Percentiles rank a stretch among this genome's conserved stretches.
Evolutionary conservation across 2,329 filamentous ascomycete genomes (phyloP).

Genomic region (Phyllosticta citriasiana): DNA sequence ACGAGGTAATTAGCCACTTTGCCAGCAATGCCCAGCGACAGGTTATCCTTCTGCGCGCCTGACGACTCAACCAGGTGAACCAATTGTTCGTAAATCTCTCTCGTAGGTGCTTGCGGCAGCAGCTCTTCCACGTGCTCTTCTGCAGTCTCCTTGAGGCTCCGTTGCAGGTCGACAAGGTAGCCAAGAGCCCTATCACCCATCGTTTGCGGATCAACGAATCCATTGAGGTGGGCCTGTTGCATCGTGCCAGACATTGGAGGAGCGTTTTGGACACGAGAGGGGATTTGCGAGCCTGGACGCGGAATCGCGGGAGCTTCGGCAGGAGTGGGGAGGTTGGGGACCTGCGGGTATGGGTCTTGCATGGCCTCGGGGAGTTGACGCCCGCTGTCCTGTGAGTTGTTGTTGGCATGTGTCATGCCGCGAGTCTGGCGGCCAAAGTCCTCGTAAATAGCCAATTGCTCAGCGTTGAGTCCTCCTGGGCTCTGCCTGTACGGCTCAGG

Average conservation of each 20-base stretch:
- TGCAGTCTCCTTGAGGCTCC: slow-evolving; percentile 44
- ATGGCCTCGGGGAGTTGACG: slow-evolving; percentile 54
- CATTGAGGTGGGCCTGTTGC: slow-evolving; percentile 46
- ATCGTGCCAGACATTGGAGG: slow-evolving; percentile 21
- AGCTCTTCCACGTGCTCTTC: slow-evolving; percentile 51
- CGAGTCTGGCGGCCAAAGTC: slow-evolving; percentile 86
- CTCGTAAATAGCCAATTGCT: slow-evolving; percentile 93
- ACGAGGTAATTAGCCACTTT: slow-evolving; percentile 49
- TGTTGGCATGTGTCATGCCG: slow-evolving; percentile 45
- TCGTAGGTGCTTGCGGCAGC: slow-evolving; percentile 42
- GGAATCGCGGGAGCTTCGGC: slow-evolving; percentile 53
- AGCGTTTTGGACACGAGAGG: slow-evolving; percentile 33
- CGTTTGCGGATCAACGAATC: slow-evolving; percentile 47
- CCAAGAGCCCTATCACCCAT: slow-evolving; percentile 44
- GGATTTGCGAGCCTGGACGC: slow-evolving; percentile 44
- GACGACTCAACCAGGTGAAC: slow-evolving; percentile 43
- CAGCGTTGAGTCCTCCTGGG: slow-evolving; percentile 71
- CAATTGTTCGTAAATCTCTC: slow-evolving; percentile 49
- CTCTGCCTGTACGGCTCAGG: slow-evolving; percentile 87
- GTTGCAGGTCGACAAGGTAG: slow-evolving; percentile 47
- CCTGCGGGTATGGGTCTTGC: slow-evolving; percentile 49
- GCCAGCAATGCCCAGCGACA: slow-evolving; percentile 46
- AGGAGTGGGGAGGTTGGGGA: slow-evolving; percentile 53
- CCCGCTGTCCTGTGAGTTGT: slow-evolving; percentile 48
- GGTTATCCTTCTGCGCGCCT: slow-evolving; percentile 44